Conservation (phyloP, 2,329 filamentous ascomycete species). For the Aspergillus floridensis region DNA sequence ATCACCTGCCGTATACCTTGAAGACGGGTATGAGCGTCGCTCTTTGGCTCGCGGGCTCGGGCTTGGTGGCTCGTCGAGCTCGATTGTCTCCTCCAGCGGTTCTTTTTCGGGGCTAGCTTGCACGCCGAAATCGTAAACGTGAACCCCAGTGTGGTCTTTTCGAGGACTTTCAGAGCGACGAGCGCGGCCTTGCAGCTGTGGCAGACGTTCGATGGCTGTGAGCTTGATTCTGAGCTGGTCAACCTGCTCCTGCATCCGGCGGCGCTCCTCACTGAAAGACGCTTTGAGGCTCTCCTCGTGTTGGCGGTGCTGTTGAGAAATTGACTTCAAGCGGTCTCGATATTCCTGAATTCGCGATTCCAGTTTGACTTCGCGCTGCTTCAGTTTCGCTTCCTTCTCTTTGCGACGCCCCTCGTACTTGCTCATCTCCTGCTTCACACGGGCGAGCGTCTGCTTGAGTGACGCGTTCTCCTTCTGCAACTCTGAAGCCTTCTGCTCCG, state of each 20-base stretch:
- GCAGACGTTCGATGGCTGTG: constrained; percentile 27
- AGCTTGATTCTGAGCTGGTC: constrained; percentile 35
- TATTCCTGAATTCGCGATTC: constrained; percentile 42
- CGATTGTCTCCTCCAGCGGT: constrained; percentile 28
- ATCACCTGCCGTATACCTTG: constrained; percentile 14
- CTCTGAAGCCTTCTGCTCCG: constrained; percentile 41
- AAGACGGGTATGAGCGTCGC: constrained; percentile 15
- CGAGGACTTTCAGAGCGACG: constrained; percentile 28
- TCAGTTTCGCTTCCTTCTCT: constrained; percentile 42
- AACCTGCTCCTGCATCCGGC: constrained; percentile 40
- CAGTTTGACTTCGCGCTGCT: constrained; percentile 39
- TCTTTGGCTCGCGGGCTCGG: constrained; percentile 37
- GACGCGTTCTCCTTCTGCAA: constrained; percentile 42
- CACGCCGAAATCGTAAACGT: constrained; percentile 26
- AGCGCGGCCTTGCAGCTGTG: constrained; percentile 19
- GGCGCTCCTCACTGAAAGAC: constrained; percentile 37
- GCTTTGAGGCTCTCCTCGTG: constrained; percentile 35
- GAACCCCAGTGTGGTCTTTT: constrained; percentile 30
- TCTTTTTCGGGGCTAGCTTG: constrained; percentile 20
- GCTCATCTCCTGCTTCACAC: constrained; percentile 43
- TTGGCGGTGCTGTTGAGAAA: constrained; percentile 36
- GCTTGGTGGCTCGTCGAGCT: constrained; percentile 33
- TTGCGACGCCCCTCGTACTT: constrained; percentile 44
- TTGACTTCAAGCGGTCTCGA: constrained; percentile 37
- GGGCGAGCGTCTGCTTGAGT: constrained; percentile 41